phyloP scores from a whole-genome alignment of 2,329 filamentous ascomycete genomes.

The Penicillium sp. region DNA sequence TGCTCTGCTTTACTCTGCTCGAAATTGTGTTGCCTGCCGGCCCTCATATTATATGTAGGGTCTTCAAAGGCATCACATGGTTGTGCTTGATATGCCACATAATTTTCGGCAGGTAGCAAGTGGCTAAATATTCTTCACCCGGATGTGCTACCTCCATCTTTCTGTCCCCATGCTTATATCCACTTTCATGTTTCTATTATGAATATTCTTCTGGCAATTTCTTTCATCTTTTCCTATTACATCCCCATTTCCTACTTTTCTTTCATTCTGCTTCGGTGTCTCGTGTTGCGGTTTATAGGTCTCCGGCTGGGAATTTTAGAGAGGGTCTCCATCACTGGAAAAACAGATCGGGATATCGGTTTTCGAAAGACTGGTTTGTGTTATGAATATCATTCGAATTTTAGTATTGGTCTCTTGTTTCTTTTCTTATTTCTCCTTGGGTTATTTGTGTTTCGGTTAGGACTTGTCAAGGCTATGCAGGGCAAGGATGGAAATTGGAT shows the following conservation, averaged over 20 bases:
- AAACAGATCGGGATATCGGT: conserved; percentile 24
- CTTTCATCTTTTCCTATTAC: not conserved
- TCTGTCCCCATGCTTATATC: conserved; percentile 4
- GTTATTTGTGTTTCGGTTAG: not conserved
- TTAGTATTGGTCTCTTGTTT: conserved; percentile 2
- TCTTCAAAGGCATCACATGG: not conserved
- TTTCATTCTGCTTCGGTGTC: conserved; percentile 16
- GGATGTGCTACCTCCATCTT: not conserved
- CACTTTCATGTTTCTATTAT: conserved; percentile 9
- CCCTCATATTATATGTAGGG: not conserved
- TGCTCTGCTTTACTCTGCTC: not conserved
- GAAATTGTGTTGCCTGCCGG: not conserved
- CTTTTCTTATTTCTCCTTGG: not conserved
- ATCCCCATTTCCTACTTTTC: not conserved
- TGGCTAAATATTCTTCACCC: not conserved
- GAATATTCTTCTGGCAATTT: conserved; percentile 5
- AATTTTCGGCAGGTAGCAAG: not conserved
- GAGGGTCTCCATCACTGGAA: conserved; percentile 37
- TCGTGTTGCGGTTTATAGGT: conserved; percentile 21
- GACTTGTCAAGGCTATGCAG: not conserved
- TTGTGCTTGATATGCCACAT: not conserved
- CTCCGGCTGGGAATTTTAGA: conserved; percentile 30
- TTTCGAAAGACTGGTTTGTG: conserved; percentile 19
- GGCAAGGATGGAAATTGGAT: conserved; percentile 2
- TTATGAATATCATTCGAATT: conserved; percentile 8